Conservation (phyloP, 2,329 filamentous ascomycete genomes). For the Alternaria gaisen region DNA sequence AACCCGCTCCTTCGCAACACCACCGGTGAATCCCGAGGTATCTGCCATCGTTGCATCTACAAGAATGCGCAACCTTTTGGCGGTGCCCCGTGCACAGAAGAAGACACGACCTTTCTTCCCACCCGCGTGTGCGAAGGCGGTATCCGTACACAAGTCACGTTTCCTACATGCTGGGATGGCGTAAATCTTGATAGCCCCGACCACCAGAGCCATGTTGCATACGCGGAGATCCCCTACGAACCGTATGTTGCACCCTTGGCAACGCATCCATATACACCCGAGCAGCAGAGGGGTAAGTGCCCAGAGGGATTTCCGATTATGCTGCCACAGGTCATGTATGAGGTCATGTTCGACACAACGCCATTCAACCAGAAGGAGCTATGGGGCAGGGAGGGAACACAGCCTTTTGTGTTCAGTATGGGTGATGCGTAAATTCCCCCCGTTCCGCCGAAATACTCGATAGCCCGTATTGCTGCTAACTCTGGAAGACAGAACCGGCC, state of each 20-base stretch:
- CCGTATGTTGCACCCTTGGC: constrained; percentile 33
- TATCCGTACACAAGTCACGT: constrained; percentile 56
- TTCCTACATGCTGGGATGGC: constrained; percentile 62
- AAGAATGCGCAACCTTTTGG: constrained; percentile 43
- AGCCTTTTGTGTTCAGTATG: constrained; percentile 45
- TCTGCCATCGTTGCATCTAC: constrained; percentile 45
- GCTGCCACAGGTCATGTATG: constrained; percentile 58
- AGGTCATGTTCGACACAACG: constrained; percentile 57
- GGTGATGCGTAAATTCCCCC: constrained; percentile 38
- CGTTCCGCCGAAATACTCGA: background rate
- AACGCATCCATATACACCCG: constrained; percentile 30
- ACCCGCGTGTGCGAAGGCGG: constrained; percentile 54
- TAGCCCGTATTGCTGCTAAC: background rate
- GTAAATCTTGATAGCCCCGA: constrained; percentile 61
- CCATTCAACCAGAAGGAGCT: constrained; percentile 37
- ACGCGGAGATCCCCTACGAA: constrained; percentile 45
- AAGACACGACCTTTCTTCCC: constrained; percentile 50
- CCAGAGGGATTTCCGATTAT: constrained; percentile 54
- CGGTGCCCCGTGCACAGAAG: constrained; percentile 49
- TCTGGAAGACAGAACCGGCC: constrained; percentile 32
- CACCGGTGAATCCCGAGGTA: constrained; percentile 40
- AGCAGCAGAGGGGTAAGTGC: constrained; percentile 49
- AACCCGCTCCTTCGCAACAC: constrained; percentile 46
- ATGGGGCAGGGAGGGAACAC: constrained; percentile 38
- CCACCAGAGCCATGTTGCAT: constrained; percentile 63